Conservation (phyloP, 2,329 filamentous ascomycete genomes). For the Fusarium keratoplasticum region DNA sequence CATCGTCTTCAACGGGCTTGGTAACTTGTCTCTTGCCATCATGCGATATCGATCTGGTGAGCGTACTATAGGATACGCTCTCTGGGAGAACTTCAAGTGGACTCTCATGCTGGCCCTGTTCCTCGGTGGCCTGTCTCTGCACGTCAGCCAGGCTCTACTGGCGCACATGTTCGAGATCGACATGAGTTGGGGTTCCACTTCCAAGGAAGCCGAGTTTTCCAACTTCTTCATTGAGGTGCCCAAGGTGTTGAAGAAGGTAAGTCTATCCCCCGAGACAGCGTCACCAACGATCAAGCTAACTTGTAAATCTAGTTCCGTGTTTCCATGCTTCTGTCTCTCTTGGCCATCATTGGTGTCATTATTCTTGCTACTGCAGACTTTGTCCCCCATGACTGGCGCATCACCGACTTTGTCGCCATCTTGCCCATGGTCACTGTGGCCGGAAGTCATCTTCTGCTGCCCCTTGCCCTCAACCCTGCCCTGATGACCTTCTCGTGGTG, state of each 20-base stretch:
- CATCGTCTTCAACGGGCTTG: slow-evolving; percentile 80
- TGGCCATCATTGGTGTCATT: slow-evolving; percentile 72
- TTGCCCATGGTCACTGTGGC: slow-evolving; percentile 80
- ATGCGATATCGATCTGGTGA: slow-evolving; percentile 80
- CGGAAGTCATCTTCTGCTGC: slow-evolving; percentile 75
- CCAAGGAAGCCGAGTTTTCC: slow-evolving; percentile 83
- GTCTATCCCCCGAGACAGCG: slow-evolving; percentile 55
- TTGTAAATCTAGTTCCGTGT: slow-evolving; percentile 71
- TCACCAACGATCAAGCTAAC: slow-evolving; percentile 42
- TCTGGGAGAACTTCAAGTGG: slow-evolving; percentile 79
- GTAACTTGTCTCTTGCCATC: slow-evolving; percentile 77
- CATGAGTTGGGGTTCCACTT: slow-evolving; percentile 87
- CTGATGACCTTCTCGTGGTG: slow-evolving; percentile 84
- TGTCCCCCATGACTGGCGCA: slow-evolving; percentile 73
- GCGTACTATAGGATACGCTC: slow-evolving; percentile 65
- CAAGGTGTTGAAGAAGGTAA: slow-evolving; percentile 80
- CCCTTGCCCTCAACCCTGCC: slow-evolving; percentile 80
- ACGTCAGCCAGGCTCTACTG: slow-evolving; percentile 83
- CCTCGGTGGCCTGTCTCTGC: slow-evolving; percentile 82
- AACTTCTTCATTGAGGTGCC: slow-evolving; percentile 89
- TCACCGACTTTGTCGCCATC: slow-evolving; percentile 80
- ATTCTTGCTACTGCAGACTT: slow-evolving; percentile 73
- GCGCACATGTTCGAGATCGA: slow-evolving; percentile 87
- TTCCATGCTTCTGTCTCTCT: slow-evolving; percentile 70
- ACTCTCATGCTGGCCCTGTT: slow-evolving; percentile 81